Evolutionary conservation across 495 filamentous ascomycete genomes (phyloP).

Genomic region (Hypoxylon rickii): DNA sequence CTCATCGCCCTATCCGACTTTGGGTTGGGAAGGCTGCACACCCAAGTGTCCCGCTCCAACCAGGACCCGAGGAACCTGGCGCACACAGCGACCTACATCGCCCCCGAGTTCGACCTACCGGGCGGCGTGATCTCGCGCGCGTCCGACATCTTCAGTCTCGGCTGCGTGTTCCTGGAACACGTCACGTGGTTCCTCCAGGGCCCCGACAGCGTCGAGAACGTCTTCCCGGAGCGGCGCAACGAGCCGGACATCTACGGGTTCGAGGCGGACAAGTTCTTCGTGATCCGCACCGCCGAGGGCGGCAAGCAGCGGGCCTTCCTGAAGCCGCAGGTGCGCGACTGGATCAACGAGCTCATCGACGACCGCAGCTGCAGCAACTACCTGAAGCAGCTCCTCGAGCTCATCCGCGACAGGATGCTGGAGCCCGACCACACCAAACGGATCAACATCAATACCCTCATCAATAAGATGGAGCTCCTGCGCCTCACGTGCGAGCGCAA

Average conservation of each 20-base stretch:
- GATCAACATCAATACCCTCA: background rate
- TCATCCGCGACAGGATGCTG: slow-evolving; percentile 26
- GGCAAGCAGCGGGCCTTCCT: slow-evolving; percentile 8
- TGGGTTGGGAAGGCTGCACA: slow-evolving; percentile 25
- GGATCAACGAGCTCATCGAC: slow-evolving; percentile 22
- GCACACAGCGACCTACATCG: slow-evolving; percentile 16
- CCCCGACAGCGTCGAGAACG: slow-evolving; percentile 2
- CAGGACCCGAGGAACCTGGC: slow-evolving; percentile 12
- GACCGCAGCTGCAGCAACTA: slow-evolving; percentile 18
- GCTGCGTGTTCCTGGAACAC: slow-evolving; percentile 28
- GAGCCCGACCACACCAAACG: slow-evolving; percentile 13
- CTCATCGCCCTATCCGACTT: slow-evolving; percentile 18
- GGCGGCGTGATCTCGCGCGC: slow-evolving; percentile 20
- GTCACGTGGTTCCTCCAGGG: slow-evolving; percentile 23
- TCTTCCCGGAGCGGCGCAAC: background rate
- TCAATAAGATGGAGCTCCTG: slow-evolving; percentile 6
- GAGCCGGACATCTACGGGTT: slow-evolving; percentile 12
- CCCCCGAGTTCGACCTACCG: slow-evolving; percentile 23
- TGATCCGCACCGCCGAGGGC: background rate
- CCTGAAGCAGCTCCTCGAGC: slow-evolving; percentile 19
- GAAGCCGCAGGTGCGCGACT: slow-evolving; percentile 4
- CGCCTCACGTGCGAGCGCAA: slow-evolving; percentile 1
- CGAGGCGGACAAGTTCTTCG: slow-evolving; percentile 22
- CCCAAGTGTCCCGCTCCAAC: slow-evolving; percentile 22
- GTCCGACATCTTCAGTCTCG: slow-evolving; percentile 29